Evolutionary conservation across 2,329 filamentous ascomycete genomes (phyloP).

Genomic region (Trichophyton rubrum): DNA sequence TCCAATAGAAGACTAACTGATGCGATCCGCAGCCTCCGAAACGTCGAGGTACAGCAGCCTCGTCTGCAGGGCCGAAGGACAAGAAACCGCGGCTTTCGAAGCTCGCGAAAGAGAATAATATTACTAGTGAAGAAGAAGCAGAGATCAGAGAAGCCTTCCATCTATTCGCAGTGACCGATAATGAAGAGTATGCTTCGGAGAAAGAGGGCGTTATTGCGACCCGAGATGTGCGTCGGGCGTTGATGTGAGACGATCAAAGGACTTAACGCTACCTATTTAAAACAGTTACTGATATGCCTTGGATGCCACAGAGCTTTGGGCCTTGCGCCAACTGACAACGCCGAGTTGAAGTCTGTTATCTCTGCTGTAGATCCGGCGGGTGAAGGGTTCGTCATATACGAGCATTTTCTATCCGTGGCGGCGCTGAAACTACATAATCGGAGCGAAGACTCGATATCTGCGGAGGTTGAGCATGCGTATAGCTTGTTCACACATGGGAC

Average conservation of each 20-base stretch:
- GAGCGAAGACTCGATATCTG: constrained; percentile 42
- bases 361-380: constrained; percentile 71
- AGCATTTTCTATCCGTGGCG: constrained; percentile 74
- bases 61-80: constrained; percentile 21
- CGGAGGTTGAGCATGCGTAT: constrained; percentile 73
- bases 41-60: constrained; percentile 22
- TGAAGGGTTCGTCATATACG: constrained; percentile 65
- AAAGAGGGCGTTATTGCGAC: constrained; percentile 58
- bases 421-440: constrained; percentile 65
- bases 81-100: constrained; percentile 56
- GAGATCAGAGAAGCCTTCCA: constrained; percentile 86
- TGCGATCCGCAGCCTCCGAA: constrained; percentile 23
- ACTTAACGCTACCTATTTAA: no score
- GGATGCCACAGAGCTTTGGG: constrained; percentile 54
- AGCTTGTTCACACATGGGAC: constrained; percentile 57
- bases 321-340: constrained; percentile 49
- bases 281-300: background rate
- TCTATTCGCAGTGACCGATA: constrained; percentile 49
- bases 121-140: constrained; percentile 69
- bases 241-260: constrained; percentile 44
- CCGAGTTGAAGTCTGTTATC: constrained; percentile 64
- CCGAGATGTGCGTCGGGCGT: constrained; percentile 55
- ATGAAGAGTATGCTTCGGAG: constrained; percentile 54
- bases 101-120: constrained; percentile 82
- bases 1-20: background rate